These are phyloP conservation scores for Wickerhamiella occidentalis DNA, from an alignment of 805 yeast species.

Conservation along the genomic window DNA sequence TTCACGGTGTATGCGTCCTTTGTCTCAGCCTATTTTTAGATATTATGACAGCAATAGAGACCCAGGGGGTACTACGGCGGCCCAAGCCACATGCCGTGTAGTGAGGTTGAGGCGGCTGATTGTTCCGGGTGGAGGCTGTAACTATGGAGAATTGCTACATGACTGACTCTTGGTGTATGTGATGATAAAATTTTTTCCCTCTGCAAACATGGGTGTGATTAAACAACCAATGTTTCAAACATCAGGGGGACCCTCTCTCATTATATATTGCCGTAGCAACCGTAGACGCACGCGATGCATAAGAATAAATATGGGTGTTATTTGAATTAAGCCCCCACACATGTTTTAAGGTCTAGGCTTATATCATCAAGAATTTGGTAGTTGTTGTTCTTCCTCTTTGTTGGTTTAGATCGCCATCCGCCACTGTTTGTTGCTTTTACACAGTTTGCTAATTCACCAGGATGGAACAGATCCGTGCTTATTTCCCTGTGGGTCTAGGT, in stretches of 20 bases:
- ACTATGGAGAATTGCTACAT: no score
- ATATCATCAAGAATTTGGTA: background rate
- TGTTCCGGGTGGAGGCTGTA: no score
- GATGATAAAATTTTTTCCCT: background rate
- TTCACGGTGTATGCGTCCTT: background rate
- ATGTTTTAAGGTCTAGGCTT: background rate
- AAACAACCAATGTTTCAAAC: background rate
- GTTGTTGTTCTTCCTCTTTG: background rate
- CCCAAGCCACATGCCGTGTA: background rate
- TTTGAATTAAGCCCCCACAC: background rate
- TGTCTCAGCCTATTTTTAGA: background rate
- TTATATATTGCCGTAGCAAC: background rate
- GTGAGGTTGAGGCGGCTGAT: no score
- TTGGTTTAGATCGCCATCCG: background rate
- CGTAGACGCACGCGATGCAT: background rate
- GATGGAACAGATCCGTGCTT: constrained; percentile 1
- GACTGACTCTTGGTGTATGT: no score
- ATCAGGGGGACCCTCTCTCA: background rate
- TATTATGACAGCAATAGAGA: background rate
- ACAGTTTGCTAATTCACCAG: background rate
- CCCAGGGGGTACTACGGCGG: background rate
- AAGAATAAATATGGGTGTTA: background rate
- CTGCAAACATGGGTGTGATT: background rate
- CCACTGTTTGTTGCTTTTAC: background rate
- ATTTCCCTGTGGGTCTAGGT: constrained; percentile 4